phyloP scores from a whole-genome alignment of 148 eudicot species.

The Amaranthus hypochondriacus region DNA sequence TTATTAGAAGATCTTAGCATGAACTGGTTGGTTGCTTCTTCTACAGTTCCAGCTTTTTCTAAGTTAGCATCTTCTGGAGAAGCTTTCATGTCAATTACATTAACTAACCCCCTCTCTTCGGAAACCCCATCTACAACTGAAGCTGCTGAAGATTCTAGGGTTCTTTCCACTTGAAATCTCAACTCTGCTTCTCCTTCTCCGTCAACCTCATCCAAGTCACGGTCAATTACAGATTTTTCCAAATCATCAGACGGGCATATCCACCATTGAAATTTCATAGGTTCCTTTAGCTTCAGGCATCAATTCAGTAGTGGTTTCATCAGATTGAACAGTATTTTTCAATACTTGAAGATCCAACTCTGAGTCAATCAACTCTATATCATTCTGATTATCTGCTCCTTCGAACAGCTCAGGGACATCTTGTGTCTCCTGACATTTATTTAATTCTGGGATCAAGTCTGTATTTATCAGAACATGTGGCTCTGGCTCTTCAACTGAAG shows the following conservation, averaged over 20 bases:
- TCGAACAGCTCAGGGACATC: constrained; percentile 17
- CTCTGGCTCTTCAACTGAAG: not conserved
- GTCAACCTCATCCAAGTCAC: constrained; percentile 22
- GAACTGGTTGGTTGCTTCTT: constrained; percentile 17
- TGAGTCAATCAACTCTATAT: constrained; percentile 3
- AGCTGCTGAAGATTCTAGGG: constrained; percentile 16
- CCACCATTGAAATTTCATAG: constrained; percentile 12
- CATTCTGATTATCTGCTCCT: constrained; percentile 6
- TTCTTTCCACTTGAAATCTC: constrained; percentile 14
- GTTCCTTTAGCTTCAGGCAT: constrained; percentile 21
- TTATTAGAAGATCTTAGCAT: constrained; percentile 2
- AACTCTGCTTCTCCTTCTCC: constrained; percentile 25
- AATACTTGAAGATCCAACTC: constrained; percentile 5
- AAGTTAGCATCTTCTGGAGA: constrained; percentile 13
- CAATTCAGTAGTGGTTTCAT: constrained; percentile 16
- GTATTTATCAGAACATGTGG: constrained; percentile 11
- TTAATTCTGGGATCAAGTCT: constrained; percentile 13
- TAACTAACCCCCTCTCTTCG: constrained; percentile 21
- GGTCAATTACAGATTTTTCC: constrained; percentile 13
- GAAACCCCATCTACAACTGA: constrained; percentile 12
- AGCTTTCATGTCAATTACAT: constrained; percentile 22
- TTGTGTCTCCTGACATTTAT: constrained; percentile 15
- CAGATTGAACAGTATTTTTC: constrained; percentile 12
- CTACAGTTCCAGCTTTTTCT: constrained; percentile 10
- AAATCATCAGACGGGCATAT: constrained; percentile 17